These are phyloP conservation scores for Monilinia vaccinii-corymbosi DNA, from an alignment of 2,329 filamentous ascomycete genomes.

Conservation along the genomic window DNA sequence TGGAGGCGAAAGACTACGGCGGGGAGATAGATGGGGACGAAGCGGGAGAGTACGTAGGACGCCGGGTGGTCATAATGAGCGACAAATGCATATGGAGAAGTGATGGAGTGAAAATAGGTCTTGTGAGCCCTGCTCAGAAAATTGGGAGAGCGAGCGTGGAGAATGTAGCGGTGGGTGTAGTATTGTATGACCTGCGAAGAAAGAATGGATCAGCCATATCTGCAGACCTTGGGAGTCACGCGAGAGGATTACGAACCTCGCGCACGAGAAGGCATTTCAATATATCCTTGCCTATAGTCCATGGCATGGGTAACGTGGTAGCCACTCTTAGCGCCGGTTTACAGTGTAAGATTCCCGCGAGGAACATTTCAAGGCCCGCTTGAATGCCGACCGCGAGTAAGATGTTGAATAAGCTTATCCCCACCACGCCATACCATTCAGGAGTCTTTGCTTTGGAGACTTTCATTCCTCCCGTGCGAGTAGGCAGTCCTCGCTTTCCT, in stretches of 20 bases:
- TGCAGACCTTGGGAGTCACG: not conserved
- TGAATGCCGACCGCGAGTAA: conserved; percentile 45
- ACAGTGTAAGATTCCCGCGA: conserved; percentile 43
- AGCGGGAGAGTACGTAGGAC: conserved; percentile 51
- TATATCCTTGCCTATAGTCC: conserved; percentile 48
- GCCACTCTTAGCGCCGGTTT: conserved; percentile 49
- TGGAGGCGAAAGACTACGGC: conserved; percentile 58
- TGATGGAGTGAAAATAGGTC: conserved; percentile 42
- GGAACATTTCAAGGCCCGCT: conserved; percentile 42
- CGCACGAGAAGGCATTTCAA: conserved; percentile 43
- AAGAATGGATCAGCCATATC: not conserved
- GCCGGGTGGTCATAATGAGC: conserved; percentile 61
- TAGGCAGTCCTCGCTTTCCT: conserved; percentile 42
- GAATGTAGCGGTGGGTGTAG: conserved; percentile 59
- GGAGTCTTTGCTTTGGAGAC: conserved; percentile 33
- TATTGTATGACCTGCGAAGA: conserved; percentile 52
- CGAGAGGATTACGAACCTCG: conserved; percentile 37
- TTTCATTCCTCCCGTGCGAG: conserved; percentile 31
- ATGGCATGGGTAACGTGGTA: conserved; percentile 52
- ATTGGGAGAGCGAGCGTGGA: conserved; percentile 44
- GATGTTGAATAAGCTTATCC: conserved; percentile 47
- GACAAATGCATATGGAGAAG: conserved; percentile 51
- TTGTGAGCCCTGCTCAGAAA: conserved; percentile 36
- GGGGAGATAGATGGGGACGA: conserved; percentile 58
- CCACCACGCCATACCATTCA: conserved; percentile 40